phyloP scores from a whole-genome alignment of 192 early-diverging fungal species.

The Haplosporangium gracile region DNA sequence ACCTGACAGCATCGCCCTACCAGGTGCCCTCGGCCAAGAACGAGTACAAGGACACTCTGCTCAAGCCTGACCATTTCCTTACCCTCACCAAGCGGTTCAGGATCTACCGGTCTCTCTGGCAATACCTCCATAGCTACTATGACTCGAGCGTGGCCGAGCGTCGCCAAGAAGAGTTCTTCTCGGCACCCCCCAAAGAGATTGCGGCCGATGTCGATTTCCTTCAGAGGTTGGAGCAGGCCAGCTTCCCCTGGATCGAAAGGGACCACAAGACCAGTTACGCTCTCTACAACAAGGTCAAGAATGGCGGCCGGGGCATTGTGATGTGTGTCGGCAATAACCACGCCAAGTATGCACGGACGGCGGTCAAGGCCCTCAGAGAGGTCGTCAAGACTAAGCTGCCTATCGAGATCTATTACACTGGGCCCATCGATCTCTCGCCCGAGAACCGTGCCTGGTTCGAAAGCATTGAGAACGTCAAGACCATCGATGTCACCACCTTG shows the following conservation, averaged over 20 bases:
- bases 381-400: slow-evolving; percentile 65
- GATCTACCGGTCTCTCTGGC: slow-evolving; percentile 45
- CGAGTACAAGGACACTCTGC: background rate
- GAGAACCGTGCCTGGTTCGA: slow-evolving; percentile 56
- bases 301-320: slow-evolving; percentile 30
- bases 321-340: slow-evolving; percentile 66
- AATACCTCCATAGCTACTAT: slow-evolving; percentile 24
- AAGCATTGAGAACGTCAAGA: slow-evolving; percentile 46
- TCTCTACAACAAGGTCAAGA: slow-evolving; percentile 11
- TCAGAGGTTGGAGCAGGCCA: slow-evolving; percentile 37
- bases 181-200: slow-evolving; percentile 35
- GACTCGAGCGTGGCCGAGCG: slow-evolving; percentile 8
- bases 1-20: slow-evolving; percentile 32
- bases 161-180: slow-evolving; percentile 19
- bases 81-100: slow-evolving; percentile 39
- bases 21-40: background rate
- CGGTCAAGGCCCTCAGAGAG: slow-evolving; percentile 56
- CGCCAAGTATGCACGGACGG: slow-evolving; percentile 54
- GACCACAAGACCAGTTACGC: slow-evolving; percentile 31
- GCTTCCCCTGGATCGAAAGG: slow-evolving; percentile 43
- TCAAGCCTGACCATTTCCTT: slow-evolving; percentile 35
- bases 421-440: slow-evolving; percentile 52
- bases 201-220: slow-evolving; percentile 37
- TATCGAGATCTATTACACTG: slow-evolving; percentile 71
- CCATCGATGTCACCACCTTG: slow-evolving; percentile 53